These are phyloP conservation scores for Fraxinus sp. DNA, from an alignment of 305 asterid species.

Conservation along the genomic window DNA sequence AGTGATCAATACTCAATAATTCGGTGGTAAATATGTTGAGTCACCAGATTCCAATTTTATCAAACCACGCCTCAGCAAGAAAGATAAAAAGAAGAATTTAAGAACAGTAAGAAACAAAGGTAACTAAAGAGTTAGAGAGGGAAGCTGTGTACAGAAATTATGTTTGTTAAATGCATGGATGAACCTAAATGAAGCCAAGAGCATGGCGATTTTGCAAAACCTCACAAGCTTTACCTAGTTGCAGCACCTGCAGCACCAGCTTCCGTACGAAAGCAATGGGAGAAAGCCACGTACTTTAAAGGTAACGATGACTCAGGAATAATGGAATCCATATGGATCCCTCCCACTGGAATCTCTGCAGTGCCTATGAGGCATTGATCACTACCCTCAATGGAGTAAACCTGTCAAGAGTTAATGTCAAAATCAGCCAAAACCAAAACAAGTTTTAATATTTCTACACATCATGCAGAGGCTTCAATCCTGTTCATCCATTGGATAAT, in stretches of 20 bases:
- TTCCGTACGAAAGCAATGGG: slow-evolving; percentile 97
- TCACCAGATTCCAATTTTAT: not conserved
- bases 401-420: slow-evolving; percentile 46
- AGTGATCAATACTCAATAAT: not conserved
- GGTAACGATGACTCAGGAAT: slow-evolving; percentile 73
- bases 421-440: slow-evolving; percentile 24
- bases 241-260: slow-evolving; percentile 99
- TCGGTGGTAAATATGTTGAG: not conserved
- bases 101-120: not conserved
- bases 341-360: slow-evolving; percentile 96
- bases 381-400: slow-evolving; percentile 84
- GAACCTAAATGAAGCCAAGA: not conserved
- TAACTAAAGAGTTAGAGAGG: not conserved
- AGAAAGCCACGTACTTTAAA: slow-evolving; percentile 80
- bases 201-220: not conserved
- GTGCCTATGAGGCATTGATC: slow-evolving; percentile 98
- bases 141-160: not conserved
- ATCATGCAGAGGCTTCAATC: slow-evolving; percentile 11
- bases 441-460: not conserved
- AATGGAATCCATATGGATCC: slow-evolving; percentile 95
- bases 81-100: not conserved
- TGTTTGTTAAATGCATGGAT: not conserved
- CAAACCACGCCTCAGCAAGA: not conserved
- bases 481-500: not conserved
- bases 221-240: slow-evolving; percentile 52